A percentile compares a stretch with the other conserved stretches of the same genome.
Conservation (phyloP, 306 rosid species). For the Gleditsia sinensis region DNA sequence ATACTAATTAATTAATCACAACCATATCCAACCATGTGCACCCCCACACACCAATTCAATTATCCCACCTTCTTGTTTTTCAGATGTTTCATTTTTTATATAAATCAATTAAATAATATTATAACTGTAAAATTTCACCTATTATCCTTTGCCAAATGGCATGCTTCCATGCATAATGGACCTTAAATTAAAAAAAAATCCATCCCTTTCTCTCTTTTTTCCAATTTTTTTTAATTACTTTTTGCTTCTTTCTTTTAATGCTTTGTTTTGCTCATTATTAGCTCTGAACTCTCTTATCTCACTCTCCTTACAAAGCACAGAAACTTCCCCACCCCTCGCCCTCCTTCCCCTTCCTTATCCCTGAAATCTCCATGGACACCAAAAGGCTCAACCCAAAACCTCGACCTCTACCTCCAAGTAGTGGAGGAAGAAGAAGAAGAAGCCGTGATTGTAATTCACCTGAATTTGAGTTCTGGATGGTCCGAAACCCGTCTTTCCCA, state of each 20-base stretch:
- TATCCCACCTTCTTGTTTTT: background rate
- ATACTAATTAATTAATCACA: slow-evolving; percentile 10
- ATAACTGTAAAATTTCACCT: too few species aligned
- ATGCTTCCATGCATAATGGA: slow-evolving; percentile 36
- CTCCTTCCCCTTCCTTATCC: background rate
- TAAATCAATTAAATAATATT: too few species aligned
- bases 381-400: slow-evolving; percentile 30
- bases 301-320: slow-evolving; percentile 4
- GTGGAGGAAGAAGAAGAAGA: slow-evolving; percentile 26
- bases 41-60: slow-evolving; percentile 34
- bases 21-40: slow-evolving; percentile 38
- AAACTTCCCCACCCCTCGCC: slow-evolving; percentile 26
- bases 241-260: slow-evolving; percentile 29
- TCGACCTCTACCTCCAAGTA: slow-evolving; percentile 33
- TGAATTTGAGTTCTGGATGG: slow-evolving; percentile 97
- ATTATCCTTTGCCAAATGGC: slow-evolving; percentile 21
- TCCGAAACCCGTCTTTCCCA: slow-evolving; percentile 81
- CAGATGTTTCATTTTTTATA: too few species aligned
- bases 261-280: slow-evolving; percentile 39
- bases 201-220: too few species aligned
- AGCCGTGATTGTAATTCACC: slow-evolving; percentile 65
- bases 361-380: slow-evolving; percentile 47
- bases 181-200: too few species aligned
- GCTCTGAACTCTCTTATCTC: background rate
- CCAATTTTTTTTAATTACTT: slow-evolving; percentile 21